phyloP scores from a whole-genome alignment of 768 basidiomycete species.

The Paxillus rubicundulus region DNA sequence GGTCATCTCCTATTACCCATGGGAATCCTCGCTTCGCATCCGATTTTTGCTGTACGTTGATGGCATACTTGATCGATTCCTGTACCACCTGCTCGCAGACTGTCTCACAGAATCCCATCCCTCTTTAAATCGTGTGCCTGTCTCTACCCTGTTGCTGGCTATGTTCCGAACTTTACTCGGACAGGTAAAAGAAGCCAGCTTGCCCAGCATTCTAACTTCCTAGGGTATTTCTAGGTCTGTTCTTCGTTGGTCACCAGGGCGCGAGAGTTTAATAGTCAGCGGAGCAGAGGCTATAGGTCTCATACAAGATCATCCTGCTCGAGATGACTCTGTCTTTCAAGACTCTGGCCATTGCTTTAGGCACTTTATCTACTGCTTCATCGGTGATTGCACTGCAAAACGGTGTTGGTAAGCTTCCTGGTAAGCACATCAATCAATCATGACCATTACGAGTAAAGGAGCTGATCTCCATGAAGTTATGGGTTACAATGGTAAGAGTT shows the following conservation, averaged over 20 bases:
- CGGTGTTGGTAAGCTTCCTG: conserved; percentile 33
- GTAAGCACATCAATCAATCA: conserved; percentile 9
- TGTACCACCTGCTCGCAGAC: background rate
- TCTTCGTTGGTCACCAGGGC: background rate
- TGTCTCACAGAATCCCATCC: background rate
- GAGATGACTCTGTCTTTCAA: conserved; percentile 13
- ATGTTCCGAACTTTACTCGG: background rate
- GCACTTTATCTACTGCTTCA: conserved; percentile 12
- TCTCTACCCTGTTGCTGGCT: background rate
- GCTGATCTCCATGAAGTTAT: conserved; percentile 21
- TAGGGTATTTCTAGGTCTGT: background rate
- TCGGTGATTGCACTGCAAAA: conserved; percentile 22
- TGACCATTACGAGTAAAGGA: background rate
- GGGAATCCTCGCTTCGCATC: background rate
- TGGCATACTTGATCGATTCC: background rate
- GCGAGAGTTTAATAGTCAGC: conserved; percentile 12
- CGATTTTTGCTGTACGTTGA: background rate
- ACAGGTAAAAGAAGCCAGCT: background rate
- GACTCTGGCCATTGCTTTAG: conserved; percentile 1
- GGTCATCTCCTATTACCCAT: no score
- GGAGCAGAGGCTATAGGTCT: background rate
- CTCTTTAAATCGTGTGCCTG: background rate
- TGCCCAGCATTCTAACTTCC: background rate
- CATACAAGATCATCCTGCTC: background rate
- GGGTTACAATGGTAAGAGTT: conserved; percentile 29